These are phyloP conservation scores for maize (Zea mays) DNA, from an alignment of 176 grass and related monocot genomes.

Conservation along the genomic window DNA sequence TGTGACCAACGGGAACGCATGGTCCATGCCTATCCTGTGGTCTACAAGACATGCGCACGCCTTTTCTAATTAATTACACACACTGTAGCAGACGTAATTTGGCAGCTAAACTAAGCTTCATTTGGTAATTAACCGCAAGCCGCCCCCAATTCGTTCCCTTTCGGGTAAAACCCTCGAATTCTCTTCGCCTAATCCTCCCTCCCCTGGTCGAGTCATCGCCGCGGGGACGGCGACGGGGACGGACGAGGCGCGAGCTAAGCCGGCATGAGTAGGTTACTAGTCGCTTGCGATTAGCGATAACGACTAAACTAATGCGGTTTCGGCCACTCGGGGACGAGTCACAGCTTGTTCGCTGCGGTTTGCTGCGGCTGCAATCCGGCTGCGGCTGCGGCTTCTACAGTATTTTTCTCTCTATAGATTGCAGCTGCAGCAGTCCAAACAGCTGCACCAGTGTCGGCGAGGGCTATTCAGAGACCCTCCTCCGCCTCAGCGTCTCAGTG, in stretches of 20 bases:
- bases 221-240: background rate
- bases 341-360: no score
- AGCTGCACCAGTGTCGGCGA: no score
- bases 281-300: conserved; percentile 30
- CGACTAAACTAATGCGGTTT: conserved; percentile 42
- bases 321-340: conserved; percentile 39
- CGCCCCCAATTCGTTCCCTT: background rate
- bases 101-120: background rate
- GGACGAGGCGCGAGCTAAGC: conserved; percentile 13
- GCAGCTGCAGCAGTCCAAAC: no score
- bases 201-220: conserved; percentile 2
- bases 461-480: conserved; percentile 27
- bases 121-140: conserved; percentile 20
- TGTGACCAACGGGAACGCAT: background rate
- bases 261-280: conserved; percentile 17
- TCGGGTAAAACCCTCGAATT: background rate
- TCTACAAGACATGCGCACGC: conserved; percentile 5
- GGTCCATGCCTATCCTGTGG: conserved; percentile 20
- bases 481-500: conserved; percentile 43
- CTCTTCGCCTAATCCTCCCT: conserved; percentile 7
- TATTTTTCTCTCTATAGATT: no score
- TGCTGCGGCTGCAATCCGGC: no score
- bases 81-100: background rate
- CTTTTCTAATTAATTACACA: conserved; percentile 41
- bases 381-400: no score